Evolutionary conservation across 352 stramenopile genomes (phyloP).

Genomic region (Phytophthora colocasiae): DNA sequence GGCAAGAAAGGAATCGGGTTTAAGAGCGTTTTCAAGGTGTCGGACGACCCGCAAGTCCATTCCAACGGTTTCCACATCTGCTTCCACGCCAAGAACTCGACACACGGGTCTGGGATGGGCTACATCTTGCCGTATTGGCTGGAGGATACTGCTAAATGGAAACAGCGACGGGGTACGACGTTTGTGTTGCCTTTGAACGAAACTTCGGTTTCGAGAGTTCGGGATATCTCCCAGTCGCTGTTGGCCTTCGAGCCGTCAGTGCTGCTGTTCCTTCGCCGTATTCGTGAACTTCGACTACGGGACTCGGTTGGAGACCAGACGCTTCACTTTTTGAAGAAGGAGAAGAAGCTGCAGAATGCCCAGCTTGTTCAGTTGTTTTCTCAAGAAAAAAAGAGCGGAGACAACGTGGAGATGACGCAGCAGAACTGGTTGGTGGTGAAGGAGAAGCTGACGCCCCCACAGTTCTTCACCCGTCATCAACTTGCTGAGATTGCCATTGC

Average conservation of each 20-base stretch:
- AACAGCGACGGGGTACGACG: conserved; percentile 56
- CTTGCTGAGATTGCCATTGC: conserved; percentile 70
- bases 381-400: conserved; percentile 24
- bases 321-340: conserved; percentile 59
- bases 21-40: conserved; percentile 93
- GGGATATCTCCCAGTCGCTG: conserved; percentile 72
- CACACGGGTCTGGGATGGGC: conserved; percentile 57
- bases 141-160: conserved; percentile 51
- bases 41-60: conserved; percentile 82
- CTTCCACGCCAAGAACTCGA: conserved; percentile 68
- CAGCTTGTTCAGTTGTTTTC: conserved; percentile 53
- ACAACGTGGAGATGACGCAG: conserved; percentile 24
- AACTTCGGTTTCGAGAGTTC: conserved; percentile 44
- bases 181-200: conserved; percentile 82
- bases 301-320: conserved; percentile 46
- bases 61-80: conserved; percentile 89
- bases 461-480: conserved; percentile 28
- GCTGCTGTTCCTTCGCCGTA: conserved; percentile 80
- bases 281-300: conserved; percentile 64
- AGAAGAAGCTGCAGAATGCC: conserved; percentile 33
- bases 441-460: conserved; percentile 36
- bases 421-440: conserved; percentile 77
- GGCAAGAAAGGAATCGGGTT: conserved; percentile 92
- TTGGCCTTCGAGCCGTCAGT: conserved; percentile 79
- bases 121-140: conserved; percentile 89